Evolutionary conservation across 1,284 basidiomycete genomes (phyloP).

Genomic region (Bjerkandera adusta): DNA sequence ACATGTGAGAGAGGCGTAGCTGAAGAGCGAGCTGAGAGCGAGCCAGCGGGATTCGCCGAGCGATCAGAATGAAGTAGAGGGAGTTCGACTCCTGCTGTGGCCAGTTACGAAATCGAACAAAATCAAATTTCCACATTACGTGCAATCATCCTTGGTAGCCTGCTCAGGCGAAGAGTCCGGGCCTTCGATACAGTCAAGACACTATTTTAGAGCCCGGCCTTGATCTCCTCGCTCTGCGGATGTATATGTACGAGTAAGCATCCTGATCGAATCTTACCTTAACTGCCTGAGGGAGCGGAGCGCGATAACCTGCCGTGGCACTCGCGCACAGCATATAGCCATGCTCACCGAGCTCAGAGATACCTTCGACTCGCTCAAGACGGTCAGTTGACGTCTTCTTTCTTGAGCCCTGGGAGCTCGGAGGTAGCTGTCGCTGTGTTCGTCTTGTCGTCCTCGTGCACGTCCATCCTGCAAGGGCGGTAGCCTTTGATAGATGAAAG

Average conservation of each 20-base stretch:
- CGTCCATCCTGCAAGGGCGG: conserved; percentile 46
- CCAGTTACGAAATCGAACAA: too few relatives aligned
- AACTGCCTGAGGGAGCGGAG: conserved; percentile 40
- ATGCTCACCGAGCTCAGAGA: conserved; percentile 26
- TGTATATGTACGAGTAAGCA: too few relatives aligned
- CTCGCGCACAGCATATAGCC: conserved; percentile 46
- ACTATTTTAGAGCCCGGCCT: conserved; percentile 40
- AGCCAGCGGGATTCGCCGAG: too few relatives aligned
- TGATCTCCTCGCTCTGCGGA: conserved; percentile 37
- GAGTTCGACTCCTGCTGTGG: too few relatives aligned
- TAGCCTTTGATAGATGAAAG: too few relatives aligned
- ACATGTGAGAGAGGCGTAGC: too few relatives aligned
- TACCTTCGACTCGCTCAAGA: conserved; percentile 38
- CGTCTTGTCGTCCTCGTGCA: conserved; percentile 39
- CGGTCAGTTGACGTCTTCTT: conserved; percentile 39
- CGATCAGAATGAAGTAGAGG: too few relatives aligned
- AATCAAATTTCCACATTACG: too few relatives aligned
- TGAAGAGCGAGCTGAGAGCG: too few relatives aligned
- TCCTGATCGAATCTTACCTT: too few relatives aligned
- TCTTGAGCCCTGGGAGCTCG: conserved; percentile 46
- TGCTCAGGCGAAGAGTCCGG: conserved; percentile 34
- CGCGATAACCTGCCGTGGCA: conserved; percentile 43
- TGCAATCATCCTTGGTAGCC: conserved; percentile 31
- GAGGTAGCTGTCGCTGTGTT: conserved; percentile 45
- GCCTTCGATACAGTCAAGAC: conserved; percentile 40